These are phyloP conservation scores for Moelleriella libera DNA, from an alignment of 2,329 filamentous ascomycete genomes.

Conservation along the genomic window DNA sequence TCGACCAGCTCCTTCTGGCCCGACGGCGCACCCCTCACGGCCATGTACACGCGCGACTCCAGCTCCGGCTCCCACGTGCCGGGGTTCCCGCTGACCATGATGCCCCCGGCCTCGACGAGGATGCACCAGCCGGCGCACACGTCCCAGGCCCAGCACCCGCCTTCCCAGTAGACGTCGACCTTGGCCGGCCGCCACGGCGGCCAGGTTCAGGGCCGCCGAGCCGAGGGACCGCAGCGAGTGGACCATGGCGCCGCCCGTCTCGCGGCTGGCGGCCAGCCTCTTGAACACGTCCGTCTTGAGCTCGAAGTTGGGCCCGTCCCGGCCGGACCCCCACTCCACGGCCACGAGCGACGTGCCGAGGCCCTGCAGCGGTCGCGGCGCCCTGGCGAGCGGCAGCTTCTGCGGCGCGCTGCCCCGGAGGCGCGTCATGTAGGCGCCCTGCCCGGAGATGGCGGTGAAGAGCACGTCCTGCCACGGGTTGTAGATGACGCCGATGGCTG, in stretches of 20 bases:
- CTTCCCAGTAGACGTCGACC: constrained; percentile 69
- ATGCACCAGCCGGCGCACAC: constrained; percentile 74
- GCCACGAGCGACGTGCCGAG: constrained; percentile 52
- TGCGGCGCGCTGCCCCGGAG: constrained; percentile 23
- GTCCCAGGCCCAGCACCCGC: constrained; percentile 76
- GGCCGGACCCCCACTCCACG: constrained; percentile 59
- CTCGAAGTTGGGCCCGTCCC: constrained; percentile 56
- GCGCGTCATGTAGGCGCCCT: constrained; percentile 47
- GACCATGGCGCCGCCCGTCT: constrained; percentile 59
- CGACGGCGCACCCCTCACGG: constrained; percentile 42
- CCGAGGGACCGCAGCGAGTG: constrained; percentile 59
- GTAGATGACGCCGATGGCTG: constrained; percentile 62
- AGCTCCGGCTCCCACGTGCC: constrained; percentile 53
- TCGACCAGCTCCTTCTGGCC: constrained; percentile 49
- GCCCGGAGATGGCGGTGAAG: constrained; percentile 53
- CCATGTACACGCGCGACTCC: constrained; percentile 47
- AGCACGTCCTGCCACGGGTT: constrained; percentile 61
- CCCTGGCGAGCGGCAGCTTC: constrained; percentile 24
- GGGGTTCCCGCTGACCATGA: constrained; percentile 59
- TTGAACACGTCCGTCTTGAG: constrained; percentile 54
- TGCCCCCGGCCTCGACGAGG: constrained; percentile 57
- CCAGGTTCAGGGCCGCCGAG: constrained; percentile 62
- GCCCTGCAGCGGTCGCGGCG: constrained; percentile 40
- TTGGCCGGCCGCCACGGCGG: constrained; percentile 57
- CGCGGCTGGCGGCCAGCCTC: constrained; percentile 40